Evolutionary conservation across 495 filamentous ascomycete species (phyloP), one percentile per base, ranked within the genome.

Genomic region (Annulohypoxylon nitens): DNA sequence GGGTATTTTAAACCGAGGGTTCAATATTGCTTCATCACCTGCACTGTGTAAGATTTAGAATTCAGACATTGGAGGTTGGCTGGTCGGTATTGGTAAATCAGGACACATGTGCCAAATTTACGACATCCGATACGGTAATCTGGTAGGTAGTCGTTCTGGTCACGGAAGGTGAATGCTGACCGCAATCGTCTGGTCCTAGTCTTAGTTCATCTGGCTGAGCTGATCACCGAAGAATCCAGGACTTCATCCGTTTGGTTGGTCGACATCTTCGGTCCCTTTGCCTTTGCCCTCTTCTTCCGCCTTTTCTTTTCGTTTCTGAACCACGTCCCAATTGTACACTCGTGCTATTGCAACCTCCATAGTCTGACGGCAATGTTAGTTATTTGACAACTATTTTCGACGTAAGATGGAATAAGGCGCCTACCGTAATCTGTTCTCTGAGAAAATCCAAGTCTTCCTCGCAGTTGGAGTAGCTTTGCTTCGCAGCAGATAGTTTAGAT

Each of bases 291-390:
- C 88, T 70, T 90, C 90, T 7, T 92, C 91, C 16, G 86, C 87
- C 80, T 93, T 95, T 64, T 97, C 95, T 86, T 97, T 97, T 67
- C 96, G 84, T 81, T 95, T 93, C 86, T 97, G 90, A 37, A 93
- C 93, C 6, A 99, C 93, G 77, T 99, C 96, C 93, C 95, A 98
- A 80, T 99, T 99, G 80, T 98, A 99, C n/a, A 99, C 93, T 64
- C 97, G 86, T 20, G 96, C 96, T 16, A 94, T 94, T 11, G 96
- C 96, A 43, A 99, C 96, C 81, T 99, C 96, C 82, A 99, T 88
- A 0, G 96, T 99, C 93, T 97, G 73, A 16, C 0, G 11, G 2
- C 74, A 34, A 16, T 14, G 67, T 85, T 58, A 84, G 80, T 50
- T 45, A 3, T 12, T 2, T 41, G 4, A 7, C 48, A 30, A 36